phyloP scores from a whole-genome alignment of 257 asterid species.

The Ilex aquifolium region DNA sequence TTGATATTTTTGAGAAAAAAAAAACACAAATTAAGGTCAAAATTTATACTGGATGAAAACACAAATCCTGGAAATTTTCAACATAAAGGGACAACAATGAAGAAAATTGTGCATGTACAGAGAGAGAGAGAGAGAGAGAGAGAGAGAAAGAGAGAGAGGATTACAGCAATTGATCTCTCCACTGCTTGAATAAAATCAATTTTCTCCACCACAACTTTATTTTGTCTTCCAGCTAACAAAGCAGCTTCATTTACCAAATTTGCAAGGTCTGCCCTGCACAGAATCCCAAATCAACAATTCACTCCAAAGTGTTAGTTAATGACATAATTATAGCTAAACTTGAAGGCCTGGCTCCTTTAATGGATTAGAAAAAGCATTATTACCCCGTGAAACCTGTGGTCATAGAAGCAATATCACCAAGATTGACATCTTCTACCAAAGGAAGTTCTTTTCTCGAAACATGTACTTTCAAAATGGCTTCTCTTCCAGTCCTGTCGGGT shows the following conservation, averaged over 20 bases:
- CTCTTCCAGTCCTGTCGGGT: constrained; percentile 95
- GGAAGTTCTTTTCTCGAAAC: constrained; percentile 92
- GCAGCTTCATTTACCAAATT: constrained; percentile 99
- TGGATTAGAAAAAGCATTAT: constrained; percentile 13
- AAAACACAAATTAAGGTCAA: too few relatives aligned
- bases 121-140: constrained; percentile 19
- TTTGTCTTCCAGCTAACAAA: constrained; percentile 86
- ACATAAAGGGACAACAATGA: too few relatives aligned
- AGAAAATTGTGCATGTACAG: too few relatives aligned
- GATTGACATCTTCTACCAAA: constrained; percentile 69
- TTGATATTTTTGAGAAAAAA: too few relatives aligned
- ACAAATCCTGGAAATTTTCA: too few relatives aligned
- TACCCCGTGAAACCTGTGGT: constrained; percentile 99
- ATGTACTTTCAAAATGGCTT: constrained; percentile 90
- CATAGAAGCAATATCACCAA: constrained; percentile 84
- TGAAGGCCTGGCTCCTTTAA: not conserved
- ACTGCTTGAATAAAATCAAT: constrained; percentile 88
- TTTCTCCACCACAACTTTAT: constrained; percentile 73
- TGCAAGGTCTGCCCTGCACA: constrained; percentile 94
- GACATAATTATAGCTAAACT: constrained; percentile 1
- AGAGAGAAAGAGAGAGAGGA: not conserved
- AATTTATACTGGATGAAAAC: too few relatives aligned
- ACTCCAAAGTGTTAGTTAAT: constrained; percentile 1
- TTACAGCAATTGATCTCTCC: constrained; percentile 91
- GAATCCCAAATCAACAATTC: constrained; percentile 20